Base-by-base conservation (phyloP, 768 basidiomycete species). In the Basidioascus undulatus region DNA sequence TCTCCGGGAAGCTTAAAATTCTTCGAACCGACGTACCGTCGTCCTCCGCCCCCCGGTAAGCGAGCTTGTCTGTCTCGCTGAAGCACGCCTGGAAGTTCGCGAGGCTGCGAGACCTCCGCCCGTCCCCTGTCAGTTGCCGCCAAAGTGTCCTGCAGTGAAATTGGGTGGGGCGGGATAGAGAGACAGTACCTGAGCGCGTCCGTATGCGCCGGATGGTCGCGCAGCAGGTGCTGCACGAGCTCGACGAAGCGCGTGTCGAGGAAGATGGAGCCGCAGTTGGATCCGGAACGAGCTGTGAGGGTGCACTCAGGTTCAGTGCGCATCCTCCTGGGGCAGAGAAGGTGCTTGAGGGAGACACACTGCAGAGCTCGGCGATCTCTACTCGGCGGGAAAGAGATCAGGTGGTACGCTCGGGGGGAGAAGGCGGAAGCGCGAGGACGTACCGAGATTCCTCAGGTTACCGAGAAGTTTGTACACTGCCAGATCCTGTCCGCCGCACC, bases 331-430 rank as follows among this genome's bases (percentile, higher is more conserved):
- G n/a, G n/a, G n/a, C n/a, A n/a, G n/a, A n/a, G n/a, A n/a, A n/a
- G n/a, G n/a, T n/a, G n/a, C n/a, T n/a, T n/a, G n/a, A n/a, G n/a
- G n/a, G n/a, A n/a, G n/a, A n/a, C n/a, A n/a, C n/a, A n/a, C n/a
- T 80, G 46, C 76, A 78, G 61, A 86, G 75, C 59, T 87, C 83
- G 34, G 81, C 82, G 44, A 87, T 83, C 57, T 86, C 81, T n/a
- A n/a, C n/a, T n/a, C n/a, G n/a, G n/a, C n/a, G n/a, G n/a, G n/a
- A n/a, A n/a, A n/a, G n/a, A n/a, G n/a, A n/a, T n/a, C n/a, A n/a
- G n/a, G n/a, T n/a, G n/a, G n/a, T n/a, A n/a, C n/a, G n/a, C n/a
- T n/a, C n/a, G n/a, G n/a, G n/a, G n/a, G n/a, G n/a, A n/a, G n/a
- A n/a, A n/a, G n/a, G n/a, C n/a, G n/a, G n/a, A n/a, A n/a, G n/a